These are phyloP conservation scores for Lactarius pseudohatsudake DNA, from an alignment of 768 basidiomycete genomes.

Conservation along the genomic window DNA sequence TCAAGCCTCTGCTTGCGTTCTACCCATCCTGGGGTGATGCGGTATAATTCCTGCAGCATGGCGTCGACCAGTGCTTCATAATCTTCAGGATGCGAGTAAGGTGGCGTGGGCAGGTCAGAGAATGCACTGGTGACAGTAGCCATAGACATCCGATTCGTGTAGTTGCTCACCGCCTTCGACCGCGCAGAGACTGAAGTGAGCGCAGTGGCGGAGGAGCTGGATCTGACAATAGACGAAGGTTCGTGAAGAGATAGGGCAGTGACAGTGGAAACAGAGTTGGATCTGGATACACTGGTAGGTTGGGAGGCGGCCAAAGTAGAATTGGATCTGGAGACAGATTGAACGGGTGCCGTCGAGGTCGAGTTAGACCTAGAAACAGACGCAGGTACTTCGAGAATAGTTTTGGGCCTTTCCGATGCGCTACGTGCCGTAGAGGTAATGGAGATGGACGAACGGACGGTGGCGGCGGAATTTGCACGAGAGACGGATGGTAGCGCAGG, in stretches of 20 bases:
- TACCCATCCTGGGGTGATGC: conserved; percentile 27
- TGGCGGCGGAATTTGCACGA: conserved; percentile 21
- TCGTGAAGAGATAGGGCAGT: conserved; percentile 25
- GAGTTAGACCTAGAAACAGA: conserved; percentile 13
- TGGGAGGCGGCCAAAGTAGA: conserved; percentile 10
- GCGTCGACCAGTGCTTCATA: conserved; percentile 27
- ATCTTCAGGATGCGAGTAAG: conserved; percentile 20
- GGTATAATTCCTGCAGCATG: conserved; percentile 28
- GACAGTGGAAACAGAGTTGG: conserved; percentile 17
- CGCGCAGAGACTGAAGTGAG: conserved; percentile 12
- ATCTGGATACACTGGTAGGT: conserved; percentile 9
- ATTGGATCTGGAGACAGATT: conserved; percentile 19
- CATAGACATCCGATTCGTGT: conserved; percentile 19
- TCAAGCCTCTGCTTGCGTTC: conserved; percentile 27
- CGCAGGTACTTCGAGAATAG: conserved; percentile 9
- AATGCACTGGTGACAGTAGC: conserved; percentile 15
- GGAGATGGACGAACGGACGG: conserved; percentile 14
- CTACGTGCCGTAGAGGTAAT: conserved; percentile 1
- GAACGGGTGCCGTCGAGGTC: background rate
- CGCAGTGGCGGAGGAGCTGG: conserved; percentile 12
- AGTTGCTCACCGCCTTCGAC: conserved; percentile 21
- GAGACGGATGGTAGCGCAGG: conserved; percentile 12
- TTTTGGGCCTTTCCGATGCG: background rate
- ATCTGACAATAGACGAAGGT: conserved; percentile 17
- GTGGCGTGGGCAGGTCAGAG: conserved; percentile 17